Conservation (phyloP, 441 rosid genomes). For the Arabidopsis hybrid region DNA sequence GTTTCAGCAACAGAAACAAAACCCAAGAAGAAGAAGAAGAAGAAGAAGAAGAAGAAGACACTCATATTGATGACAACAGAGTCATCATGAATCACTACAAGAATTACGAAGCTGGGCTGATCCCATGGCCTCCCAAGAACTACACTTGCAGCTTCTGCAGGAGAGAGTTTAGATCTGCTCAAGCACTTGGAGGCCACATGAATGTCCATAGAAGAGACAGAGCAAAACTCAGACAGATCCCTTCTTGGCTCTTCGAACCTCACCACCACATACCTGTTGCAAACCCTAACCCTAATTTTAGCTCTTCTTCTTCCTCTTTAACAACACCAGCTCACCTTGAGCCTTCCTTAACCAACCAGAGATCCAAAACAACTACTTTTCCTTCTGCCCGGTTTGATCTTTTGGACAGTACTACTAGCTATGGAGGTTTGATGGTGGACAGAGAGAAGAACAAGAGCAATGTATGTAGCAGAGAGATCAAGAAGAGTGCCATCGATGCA, state of each 20-base stretch:
- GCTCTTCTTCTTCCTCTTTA: slow-evolving; percentile 33
- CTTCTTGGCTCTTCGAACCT: slow-evolving; percentile 62
- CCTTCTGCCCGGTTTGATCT: slow-evolving; percentile 28
- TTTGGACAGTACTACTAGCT: slow-evolving; percentile 20
- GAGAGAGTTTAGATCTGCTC: slow-evolving; percentile 83
- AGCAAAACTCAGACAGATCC: slow-evolving; percentile 68
- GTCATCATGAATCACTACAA: slow-evolving; percentile 48
- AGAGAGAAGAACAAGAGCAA: slow-evolving; percentile 34
- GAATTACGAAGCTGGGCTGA: slow-evolving; percentile 43
- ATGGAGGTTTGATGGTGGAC: slow-evolving; percentile 35
- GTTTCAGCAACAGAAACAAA: slow-evolving; percentile 34
- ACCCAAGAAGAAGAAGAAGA: slow-evolving; percentile 28
- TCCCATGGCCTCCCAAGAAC: slow-evolving; percentile 68
- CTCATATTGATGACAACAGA: slow-evolving; percentile 46
- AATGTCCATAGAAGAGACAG: slow-evolving; percentile 89
- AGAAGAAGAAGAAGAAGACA: slow-evolving; percentile 34
- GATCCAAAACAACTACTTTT: slow-evolving; percentile 19
- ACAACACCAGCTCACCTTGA: slow-evolving; percentile 28
- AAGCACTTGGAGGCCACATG: slow-evolving; percentile 94
- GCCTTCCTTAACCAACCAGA: slow-evolving; percentile 31
- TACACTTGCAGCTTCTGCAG: slow-evolving; percentile 77
- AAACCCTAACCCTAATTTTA: slow-evolving; percentile 43
- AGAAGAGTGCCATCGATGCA: slow-evolving; percentile 37
- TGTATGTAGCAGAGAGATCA: slow-evolving; percentile 37
- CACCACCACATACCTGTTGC: slow-evolving; percentile 24